A percentile compares a stretch with the other conserved stretches of the same genome.
Evolutionary conservation across 2,329 filamentous ascomycete species (phyloP).

Genomic region (Colletotrichum godetiae): DNA sequence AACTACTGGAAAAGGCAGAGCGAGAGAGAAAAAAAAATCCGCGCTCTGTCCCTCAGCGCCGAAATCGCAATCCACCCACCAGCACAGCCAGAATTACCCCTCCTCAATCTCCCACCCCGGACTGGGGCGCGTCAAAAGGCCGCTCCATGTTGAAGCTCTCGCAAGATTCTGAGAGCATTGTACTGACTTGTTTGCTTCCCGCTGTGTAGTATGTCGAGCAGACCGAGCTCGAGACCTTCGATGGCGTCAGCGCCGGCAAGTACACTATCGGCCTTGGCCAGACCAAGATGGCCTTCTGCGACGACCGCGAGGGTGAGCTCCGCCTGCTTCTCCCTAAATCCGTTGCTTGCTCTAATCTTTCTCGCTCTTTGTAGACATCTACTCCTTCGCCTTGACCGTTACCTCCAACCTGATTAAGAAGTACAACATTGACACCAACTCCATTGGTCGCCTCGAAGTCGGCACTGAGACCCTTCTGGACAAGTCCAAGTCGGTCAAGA

Average conservation of each 20-base stretch:
- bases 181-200: background rate
- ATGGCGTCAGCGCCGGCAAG: slow-evolving; percentile 84
- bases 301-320: slow-evolving; percentile 83
- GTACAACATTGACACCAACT: slow-evolving; percentile 83
- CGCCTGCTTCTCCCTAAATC: background rate
- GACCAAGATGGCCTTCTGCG: slow-evolving; percentile 93
- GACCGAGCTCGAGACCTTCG: slow-evolving; percentile 84
- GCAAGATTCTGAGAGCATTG: background rate
- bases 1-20: background rate
- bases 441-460: slow-evolving; percentile 84
- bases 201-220: slow-evolving; percentile 81
- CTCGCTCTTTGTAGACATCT: slow-evolving; percentile 73
- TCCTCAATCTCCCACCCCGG: slow-evolving; percentile 38
- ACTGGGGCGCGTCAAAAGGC: background rate
- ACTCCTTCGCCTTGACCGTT: slow-evolving; percentile 84
- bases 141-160: background rate
- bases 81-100: background rate
- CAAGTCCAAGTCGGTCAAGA: slow-evolving; percentile 93
- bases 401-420: slow-evolving; percentile 83
- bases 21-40: background rate
- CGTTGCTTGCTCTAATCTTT: slow-evolving; percentile 36
- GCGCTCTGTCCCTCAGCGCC: slow-evolving; percentile 30
- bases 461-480: slow-evolving; percentile 88
- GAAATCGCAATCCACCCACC: slow-evolving; percentile 35
- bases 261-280: slow-evolving; percentile 93